Conservation (phyloP, 441 rosid species). For the Gossypium laxum region DNA sequence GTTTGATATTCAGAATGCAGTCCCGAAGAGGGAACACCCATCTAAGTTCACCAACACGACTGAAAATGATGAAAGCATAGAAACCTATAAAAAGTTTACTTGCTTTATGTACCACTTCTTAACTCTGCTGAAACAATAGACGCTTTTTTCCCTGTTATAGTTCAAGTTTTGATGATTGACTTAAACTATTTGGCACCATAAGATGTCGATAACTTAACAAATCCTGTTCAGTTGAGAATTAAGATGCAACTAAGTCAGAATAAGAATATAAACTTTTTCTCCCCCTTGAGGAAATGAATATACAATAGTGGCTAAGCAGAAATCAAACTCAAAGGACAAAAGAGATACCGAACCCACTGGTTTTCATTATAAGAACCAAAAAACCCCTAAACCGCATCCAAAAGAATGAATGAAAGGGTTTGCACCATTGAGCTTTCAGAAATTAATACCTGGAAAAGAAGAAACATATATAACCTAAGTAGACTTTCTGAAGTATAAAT, state of each 20-base stretch:
- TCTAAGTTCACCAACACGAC: slow-evolving; percentile 39
- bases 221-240: slow-evolving; percentile 14
- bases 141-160: slow-evolving; percentile 3
- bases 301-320: not conserved
- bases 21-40: slow-evolving; percentile 54
- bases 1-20: slow-evolving; percentile 32
- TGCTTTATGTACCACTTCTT: not conserved
- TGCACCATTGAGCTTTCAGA: not conserved
- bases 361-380: not conserved
- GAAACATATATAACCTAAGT: not conserved
- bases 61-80: slow-evolving; percentile 30
- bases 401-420: not conserved
- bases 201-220: slow-evolving; percentile 13
- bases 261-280: not conserved
- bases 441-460: not conserved
- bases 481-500: not conserved
- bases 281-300: not conserved
- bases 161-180: slow-evolving; percentile 2
- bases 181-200: slow-evolving; percentile 15
- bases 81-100: slow-evolving; percentile 10
- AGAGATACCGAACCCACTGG: not conserved
- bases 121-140: not conserved
- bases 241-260: slow-evolving; percentile 13
- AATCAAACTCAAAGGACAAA: not conserved
- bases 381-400: not conserved